Conservation (phyloP, 495 filamentous ascomycete genomes). For the Penicillium psychrofluorescens region DNA sequence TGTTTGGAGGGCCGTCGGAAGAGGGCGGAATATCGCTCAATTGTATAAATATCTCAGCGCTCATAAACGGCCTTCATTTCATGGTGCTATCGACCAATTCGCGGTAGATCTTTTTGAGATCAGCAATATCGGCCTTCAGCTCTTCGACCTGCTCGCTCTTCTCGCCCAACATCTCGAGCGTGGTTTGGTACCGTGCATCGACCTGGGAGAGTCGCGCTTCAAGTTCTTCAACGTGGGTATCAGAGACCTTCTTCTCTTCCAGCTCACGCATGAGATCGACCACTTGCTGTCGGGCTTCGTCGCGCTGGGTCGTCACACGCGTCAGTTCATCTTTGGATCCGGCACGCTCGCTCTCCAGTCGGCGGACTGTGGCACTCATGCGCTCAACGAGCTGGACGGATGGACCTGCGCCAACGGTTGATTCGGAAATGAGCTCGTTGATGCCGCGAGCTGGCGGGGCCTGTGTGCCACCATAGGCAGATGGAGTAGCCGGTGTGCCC, state of each 20-base stretch:
- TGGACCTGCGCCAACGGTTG: slow-evolving; percentile 81
- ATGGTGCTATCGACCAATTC: slow-evolving; percentile 84
- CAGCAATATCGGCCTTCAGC: slow-evolving; percentile 76
- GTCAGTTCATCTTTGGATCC: slow-evolving; percentile 76
- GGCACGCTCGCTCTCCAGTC: slow-evolving; percentile 85
- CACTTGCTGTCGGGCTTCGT: slow-evolving; percentile 86
- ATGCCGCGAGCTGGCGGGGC: slow-evolving; percentile 48
- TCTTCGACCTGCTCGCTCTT: slow-evolving; percentile 94
- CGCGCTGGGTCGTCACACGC: slow-evolving; percentile 71
- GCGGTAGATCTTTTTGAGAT: slow-evolving; percentile 92
- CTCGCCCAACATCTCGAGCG: slow-evolving; percentile 91
- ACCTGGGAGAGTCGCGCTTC: slow-evolving; percentile 54
- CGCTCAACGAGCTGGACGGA: slow-evolving; percentile 94
- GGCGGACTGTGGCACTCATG: slow-evolving; percentile 87
- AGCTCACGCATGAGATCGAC: slow-evolving; percentile 80
- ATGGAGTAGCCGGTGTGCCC: slow-evolving; percentile 56
- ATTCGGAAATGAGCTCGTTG: slow-evolving; percentile 84
- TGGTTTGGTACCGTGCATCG: slow-evolving; percentile 74
- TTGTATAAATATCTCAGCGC: no score
- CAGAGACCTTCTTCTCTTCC: slow-evolving; percentile 57
- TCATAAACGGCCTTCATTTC: slow-evolving; percentile 33
- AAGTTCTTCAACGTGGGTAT: slow-evolving; percentile 52
- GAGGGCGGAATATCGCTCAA: no score
- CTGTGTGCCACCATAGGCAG: slow-evolving; percentile 35
- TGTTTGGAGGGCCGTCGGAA: no score